Evolutionary conservation across 345 rosid species (phyloP).

Genomic region (Populus alba): DNA sequence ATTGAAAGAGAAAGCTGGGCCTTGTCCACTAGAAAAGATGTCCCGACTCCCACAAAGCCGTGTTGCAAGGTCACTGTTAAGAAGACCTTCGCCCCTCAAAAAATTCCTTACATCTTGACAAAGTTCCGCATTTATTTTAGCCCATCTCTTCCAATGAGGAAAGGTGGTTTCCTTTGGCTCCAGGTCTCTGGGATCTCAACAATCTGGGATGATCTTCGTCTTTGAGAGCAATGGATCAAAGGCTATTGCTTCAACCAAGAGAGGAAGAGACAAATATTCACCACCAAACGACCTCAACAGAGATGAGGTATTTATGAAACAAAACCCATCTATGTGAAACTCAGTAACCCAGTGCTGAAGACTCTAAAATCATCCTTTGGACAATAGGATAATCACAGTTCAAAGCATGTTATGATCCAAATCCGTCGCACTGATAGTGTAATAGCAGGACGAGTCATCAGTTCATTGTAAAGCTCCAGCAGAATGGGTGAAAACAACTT

Average conservation of each 20-base stretch:
- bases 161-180: constrained; percentile 45
- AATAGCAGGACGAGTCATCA: constrained; percentile 66
- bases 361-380: constrained; percentile 70
- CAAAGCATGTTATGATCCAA: constrained; percentile 44
- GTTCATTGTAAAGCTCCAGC: constrained; percentile 63
- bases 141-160: constrained; percentile 96
- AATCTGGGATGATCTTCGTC: constrained; percentile 76
- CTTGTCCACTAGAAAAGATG: too few relatives aligned
- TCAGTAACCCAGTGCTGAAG: constrained; percentile 80
- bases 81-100: too few relatives aligned
- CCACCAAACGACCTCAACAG: constrained; percentile 69
- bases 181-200: constrained; percentile 55
- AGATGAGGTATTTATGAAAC: constrained; percentile 72
- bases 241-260: constrained; percentile 79
- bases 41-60: too few relatives aligned
- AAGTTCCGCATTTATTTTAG: constrained; percentile 28
- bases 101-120: too few relatives aligned
- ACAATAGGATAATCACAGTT: constrained; percentile 75
- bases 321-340: constrained; percentile 85
- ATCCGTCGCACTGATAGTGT: constrained; percentile 31
- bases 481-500: constrained; percentile 80
- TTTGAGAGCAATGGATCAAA: constrained; percentile 82
- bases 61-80: too few relatives aligned
- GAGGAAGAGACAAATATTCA: constrained; percentile 74
- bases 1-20: too few relatives aligned